Conservation (phyloP, 2,329 filamentous ascomycete genomes). For the Zymoseptoria tritici region DNA sequence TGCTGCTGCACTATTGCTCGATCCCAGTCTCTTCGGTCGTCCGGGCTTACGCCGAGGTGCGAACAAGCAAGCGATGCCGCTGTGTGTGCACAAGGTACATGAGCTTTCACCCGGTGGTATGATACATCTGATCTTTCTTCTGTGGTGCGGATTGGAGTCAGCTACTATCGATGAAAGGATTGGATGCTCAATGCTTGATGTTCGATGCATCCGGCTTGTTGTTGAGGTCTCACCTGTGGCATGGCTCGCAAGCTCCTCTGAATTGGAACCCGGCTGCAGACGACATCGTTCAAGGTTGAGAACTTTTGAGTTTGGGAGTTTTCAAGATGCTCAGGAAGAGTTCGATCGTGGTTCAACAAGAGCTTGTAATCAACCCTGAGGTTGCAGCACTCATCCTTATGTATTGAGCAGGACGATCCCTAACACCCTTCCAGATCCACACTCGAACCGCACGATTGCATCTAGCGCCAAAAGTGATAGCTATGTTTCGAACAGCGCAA, state of each 20-base stretch:
- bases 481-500: not conserved
- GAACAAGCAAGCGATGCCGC: slow-evolving; percentile 4
- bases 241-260: not conserved
- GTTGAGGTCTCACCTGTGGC: not conserved
- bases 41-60: slow-evolving; percentile 5
- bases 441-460: not conserved
- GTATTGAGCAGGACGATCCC: not conserved
- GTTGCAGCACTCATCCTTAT: not conserved
- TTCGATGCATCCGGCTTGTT: not conserved
- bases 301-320: not conserved
- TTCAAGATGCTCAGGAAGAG: not conserved
- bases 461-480: not conserved
- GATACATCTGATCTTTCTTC: slow-evolving; percentile 5
- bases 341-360: not conserved
- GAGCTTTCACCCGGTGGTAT: slow-evolving; percentile 5
- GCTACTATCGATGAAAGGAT: not conserved
- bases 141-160: not conserved
- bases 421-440: not conserved
- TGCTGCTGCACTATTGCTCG: not conserved
- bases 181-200: not conserved
- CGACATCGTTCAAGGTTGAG: not conserved
- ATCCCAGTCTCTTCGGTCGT: slow-evolving; percentile 2
- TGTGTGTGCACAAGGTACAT: slow-evolving; percentile 2
- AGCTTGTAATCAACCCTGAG: not conserved
- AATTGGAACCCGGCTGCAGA: not conserved